Evolutionary conservation across 2,329 filamentous ascomycete species (phyloP), one percentile per base, ranked within the genome.

Genomic region (Metarhizium humberi): DNA sequence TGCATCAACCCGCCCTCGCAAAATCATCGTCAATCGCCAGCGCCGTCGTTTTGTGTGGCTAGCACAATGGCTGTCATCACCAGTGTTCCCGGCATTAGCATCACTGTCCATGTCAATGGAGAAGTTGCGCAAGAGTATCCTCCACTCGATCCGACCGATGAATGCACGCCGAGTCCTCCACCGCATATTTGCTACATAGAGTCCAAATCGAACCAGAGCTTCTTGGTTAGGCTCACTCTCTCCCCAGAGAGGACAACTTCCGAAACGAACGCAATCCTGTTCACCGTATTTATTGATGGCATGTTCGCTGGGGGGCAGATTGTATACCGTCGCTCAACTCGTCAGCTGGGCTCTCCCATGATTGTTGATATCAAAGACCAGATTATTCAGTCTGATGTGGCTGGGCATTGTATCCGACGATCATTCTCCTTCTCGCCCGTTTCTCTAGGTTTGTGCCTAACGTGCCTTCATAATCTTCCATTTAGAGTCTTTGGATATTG

Each of bases 181-280:
- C 51, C n/a, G 2, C 55, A 43, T 7, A 50, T 30, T 10, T 63
- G 57, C 29, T 67, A 63, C 8, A 64, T 67, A 4, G 63, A 67
- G 32, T 64, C 63, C 3, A 56, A 55, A 14, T 59, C 59, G 1
- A 60, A 55, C 2, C 57, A 58, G 2, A 34, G 55, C 1, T 67
- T 63, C 30, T 7, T 47, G 2, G n/a, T 67, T 11, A 57, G 62
- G 32, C 2, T 51, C 1, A 38, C 16, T 0, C 7, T 57, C 2
- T 20, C 54, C 2, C 5, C 42, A 1, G n/a, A 43, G 1, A 55
- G 57, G 8, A 11, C 29, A 13, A 13, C 34, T 3, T 11, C n/a
- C 1, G 1, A 0, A 1, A 3, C 49, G 3, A 4, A 62, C 11
- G 0, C 0, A 0, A 0, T 64, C 0, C 0, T 13, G 0, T 5